A percentile compares a stretch with the other conserved stretches of the same genome.
Conservation (phyloP, 805 yeast genomes). For the Sugiyamaella boreocaroliniensis region DNA sequence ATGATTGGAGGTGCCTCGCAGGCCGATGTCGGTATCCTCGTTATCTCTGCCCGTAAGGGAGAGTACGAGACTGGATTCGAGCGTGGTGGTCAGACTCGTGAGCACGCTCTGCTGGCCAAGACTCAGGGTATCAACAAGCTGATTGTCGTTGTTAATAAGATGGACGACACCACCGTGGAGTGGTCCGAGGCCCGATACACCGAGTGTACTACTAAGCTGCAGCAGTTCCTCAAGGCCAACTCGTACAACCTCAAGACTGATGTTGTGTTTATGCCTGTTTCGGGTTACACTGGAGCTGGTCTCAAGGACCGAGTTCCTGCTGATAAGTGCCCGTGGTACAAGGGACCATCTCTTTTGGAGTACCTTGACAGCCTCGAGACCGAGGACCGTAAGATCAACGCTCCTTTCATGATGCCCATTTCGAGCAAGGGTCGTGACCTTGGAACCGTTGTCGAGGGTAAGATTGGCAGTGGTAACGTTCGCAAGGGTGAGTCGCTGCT, state of each 20-base stretch:
- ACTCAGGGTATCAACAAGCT: conserved; percentile 96
- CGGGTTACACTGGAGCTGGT: conserved; percentile 97
- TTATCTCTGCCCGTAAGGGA: conserved; percentile 97
- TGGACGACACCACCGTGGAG: conserved; percentile 95
- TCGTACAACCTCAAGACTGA: conserved; percentile 84
- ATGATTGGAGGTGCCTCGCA: conserved; percentile 99
- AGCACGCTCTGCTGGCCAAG: conserved; percentile 94
- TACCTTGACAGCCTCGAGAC: conserved; percentile 77
- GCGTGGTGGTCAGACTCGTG: conserved; percentile 98
- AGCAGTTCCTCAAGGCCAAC: conserved; percentile 62
- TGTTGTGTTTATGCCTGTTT: conserved; percentile 90
- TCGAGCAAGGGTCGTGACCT: conserved; percentile 92
- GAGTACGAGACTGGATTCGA: conserved; percentile 99
- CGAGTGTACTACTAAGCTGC: conserved; percentile 85
- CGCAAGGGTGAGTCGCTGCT: conserved; percentile 69
- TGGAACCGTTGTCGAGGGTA: conserved; percentile 98
- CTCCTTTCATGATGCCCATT: conserved; percentile 96
- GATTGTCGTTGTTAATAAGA: conserved; percentile 91
- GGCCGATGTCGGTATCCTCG: conserved; percentile 97
- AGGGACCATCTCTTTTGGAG: conserved; percentile 87
- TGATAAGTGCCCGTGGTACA: conserved; percentile 83
- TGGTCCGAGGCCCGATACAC: conserved; percentile 97
- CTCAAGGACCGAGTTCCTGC: conserved; percentile 75
- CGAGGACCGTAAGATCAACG: conserved; percentile 78
- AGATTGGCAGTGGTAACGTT: conserved; percentile 91